Evolutionary conservation across 371 early-diverging fungal species (phyloP), one percentile per base, ranked within the genome.

Genomic region (Paraphysoderma sedebokerense): DNA sequence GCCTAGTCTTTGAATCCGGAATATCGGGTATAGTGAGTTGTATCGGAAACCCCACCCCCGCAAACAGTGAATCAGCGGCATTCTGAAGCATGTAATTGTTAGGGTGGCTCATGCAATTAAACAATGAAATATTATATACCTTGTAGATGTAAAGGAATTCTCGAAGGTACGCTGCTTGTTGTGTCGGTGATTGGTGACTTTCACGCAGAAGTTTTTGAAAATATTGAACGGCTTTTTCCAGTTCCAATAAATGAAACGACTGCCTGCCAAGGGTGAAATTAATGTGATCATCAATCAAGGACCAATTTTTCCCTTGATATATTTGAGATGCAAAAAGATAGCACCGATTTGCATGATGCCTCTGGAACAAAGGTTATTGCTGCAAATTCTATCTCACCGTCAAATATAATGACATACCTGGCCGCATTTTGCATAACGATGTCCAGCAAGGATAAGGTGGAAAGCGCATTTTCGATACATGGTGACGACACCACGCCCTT

Each of bases 221-320:
- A n/a, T n/a, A n/a, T n/a, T n/a, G n/a, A n/a, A 67, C 52, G 0
- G 65, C 58, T 0, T 23, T 46, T 17, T 51, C 49, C 5, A 50
- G 38, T 9, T 62, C 52, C 2, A 59, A 63, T 13, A 62, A 38
- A 20, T 67, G 59, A 56, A 38, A 61, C 27, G 52, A 60, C 54
- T 87, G 85, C 28, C 82, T 64, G 0, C 88, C 92, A 2, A 91
- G 67, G 1, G 85, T 77, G 55, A 87, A 88, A 50, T 85, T 71
- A 41, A 89, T 74, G 58, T 89, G 87, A 45, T 85, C 84, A 13
- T 5, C 0, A 50, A 50, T 35, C n/a, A 9, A 6, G 17, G 13
- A 12, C 46, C 46, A 45, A 17, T 17, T 13, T 15, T 17, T 4
- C 15, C 13, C 26, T 5, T 23, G 31, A 13, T 17, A 30, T 20